Evolutionary conservation across 768 basidiomycete genomes (phyloP).

Genomic region (Collybia nuda): DNA sequence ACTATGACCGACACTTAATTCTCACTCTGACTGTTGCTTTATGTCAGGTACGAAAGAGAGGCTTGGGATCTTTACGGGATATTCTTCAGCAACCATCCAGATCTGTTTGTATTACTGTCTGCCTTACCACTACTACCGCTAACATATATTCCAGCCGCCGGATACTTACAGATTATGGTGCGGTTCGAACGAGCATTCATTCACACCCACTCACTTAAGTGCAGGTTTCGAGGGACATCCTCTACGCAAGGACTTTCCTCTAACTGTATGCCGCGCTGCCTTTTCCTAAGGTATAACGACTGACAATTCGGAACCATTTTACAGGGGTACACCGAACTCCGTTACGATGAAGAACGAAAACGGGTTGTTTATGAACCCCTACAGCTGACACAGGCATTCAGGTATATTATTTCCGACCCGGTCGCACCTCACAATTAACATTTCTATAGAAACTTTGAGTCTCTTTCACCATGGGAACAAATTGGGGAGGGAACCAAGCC

Average conservation of each 20-base stretch:
- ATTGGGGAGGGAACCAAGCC: constrained; percentile 62
- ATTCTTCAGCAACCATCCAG: constrained; percentile 95
- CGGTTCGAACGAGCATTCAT: constrained; percentile 1
- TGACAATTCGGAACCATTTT: background rate
- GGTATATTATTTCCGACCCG: constrained; percentile 43
- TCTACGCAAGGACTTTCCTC: constrained; percentile 95
- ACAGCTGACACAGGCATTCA: constrained; percentile 97
- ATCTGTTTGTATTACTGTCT: constrained; percentile 63
- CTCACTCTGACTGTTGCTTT: background rate
- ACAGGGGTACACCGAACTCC: constrained; percentile 97
- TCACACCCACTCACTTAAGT: constrained; percentile 8
- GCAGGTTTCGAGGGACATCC: constrained; percentile 96
- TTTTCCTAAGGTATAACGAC: too few relatives aligned
- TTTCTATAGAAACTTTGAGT: constrained; percentile 81
- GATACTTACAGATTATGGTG: constrained; percentile 97
- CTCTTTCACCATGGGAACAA: constrained; percentile 94
- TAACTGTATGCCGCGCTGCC: constrained; percentile 63
- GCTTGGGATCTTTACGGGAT: constrained; percentile 98
- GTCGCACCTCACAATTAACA: background rate
- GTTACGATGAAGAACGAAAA: constrained; percentile 97
- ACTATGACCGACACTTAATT: background rate
- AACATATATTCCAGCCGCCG: constrained; percentile 63
- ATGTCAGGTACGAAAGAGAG: constrained; percentile 88
- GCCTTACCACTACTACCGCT: background rate
- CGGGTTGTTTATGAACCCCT: constrained; percentile 97